phyloP scores from a whole-genome alignment of 371 early-diverging fungal genomes.

The Capillidium heterosporum region DNA sequence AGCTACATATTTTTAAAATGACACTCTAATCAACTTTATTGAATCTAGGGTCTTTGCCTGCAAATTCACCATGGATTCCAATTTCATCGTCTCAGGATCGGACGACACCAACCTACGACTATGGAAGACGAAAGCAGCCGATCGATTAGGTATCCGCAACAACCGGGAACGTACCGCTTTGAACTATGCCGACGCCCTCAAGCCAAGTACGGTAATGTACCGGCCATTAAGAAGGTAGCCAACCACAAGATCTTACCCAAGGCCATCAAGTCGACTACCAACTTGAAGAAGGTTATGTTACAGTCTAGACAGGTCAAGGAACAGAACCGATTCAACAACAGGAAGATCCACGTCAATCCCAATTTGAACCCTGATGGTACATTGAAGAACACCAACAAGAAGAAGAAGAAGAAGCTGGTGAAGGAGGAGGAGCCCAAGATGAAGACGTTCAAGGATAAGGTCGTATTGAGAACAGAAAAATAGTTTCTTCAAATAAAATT shows the following conservation, averaged over 20 bases:
- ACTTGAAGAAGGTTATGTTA: conserved; percentile 60
- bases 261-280: conserved; percentile 54
- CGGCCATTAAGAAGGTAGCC: conserved; percentile 77
- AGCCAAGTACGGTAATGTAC: conserved; percentile 85
- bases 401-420: no score
- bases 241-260: conserved; percentile 73
- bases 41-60: conserved; percentile 61
- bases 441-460: not conserved
- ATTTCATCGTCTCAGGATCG: conserved; percentile 91
- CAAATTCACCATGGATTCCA: conserved; percentile 84
- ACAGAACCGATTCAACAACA: conserved; percentile 24
- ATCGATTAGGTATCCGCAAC: conserved; percentile 55
- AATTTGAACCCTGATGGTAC: no score
- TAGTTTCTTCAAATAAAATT: no score
- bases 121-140: conserved; percentile 92
- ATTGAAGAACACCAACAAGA: no score
- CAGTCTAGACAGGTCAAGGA: conserved; percentile 67
- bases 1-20: not conserved
- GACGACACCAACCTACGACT: conserved; percentile 97
- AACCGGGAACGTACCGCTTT: conserved; percentile 67
- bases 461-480: not conserved
- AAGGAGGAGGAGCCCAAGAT: not conserved
- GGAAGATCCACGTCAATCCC: not conserved
- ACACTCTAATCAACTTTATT: not conserved
- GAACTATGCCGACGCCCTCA: conserved; percentile 72